Evolutionary conservation across 257 asterid species (phyloP), one percentile per base, ranked within the genome.

Genomic region (Petunia axillaris): DNA sequence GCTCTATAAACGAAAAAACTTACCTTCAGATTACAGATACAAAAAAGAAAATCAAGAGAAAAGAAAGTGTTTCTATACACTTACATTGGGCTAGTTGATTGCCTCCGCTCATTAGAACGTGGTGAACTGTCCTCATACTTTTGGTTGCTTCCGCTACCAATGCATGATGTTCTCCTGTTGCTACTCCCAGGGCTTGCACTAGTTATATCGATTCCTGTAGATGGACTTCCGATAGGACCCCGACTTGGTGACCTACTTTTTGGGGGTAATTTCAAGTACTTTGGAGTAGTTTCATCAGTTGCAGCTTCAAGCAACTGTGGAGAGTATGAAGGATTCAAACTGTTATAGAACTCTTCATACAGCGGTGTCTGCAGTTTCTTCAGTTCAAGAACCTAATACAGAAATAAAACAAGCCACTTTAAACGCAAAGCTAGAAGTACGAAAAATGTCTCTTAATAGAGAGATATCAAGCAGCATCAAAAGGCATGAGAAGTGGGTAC

Each of bases 231-330:
- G 35, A 36, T 73, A 50, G 63, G 78, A 1, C 63, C 78, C 36
- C n/a, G 83, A 68, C 84, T 81, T 41, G 90, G 88, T 60, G 90
- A 87, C 83, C 85, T 77, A 78, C 85, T 87, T 77, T 85, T 87
- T 5, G 87, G 88, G 74, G 90, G 90, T 71, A 87, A 73, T 76
- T 83, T 85, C 83, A 87, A 81, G 68, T 74, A 66, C 6, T 80
- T 87, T 35, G 87, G 64, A 66, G 81, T 59, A 81, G 57, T 80
- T 76, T 78, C 88, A 37, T 87, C 85, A 35, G 40, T 76, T n/a
- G 78, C 67, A 43, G 77, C 57, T 75, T 80, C 89, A 8, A 79
- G 58, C 35, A 82, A 77, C 66, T 63, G 80, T 52, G 85, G 85
- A 63, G 87, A 76, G 82, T 79, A 82, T 14, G 86, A 57, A 35